phyloP scores from a whole-genome alignment of 73 alveolate genomes.

The Tetrahymena thermophila region DNA sequence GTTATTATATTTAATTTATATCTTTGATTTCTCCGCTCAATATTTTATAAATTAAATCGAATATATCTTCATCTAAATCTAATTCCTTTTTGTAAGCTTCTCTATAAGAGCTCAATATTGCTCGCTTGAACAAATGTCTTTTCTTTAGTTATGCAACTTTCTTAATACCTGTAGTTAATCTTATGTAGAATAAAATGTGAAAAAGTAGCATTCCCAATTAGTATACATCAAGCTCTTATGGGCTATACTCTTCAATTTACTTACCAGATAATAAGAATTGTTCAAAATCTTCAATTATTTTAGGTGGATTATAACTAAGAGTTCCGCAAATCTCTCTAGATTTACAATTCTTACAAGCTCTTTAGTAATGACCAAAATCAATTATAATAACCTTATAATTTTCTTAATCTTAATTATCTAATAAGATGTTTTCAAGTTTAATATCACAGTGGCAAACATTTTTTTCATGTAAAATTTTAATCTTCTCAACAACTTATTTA shows the following conservation, averaged over 20 bases:
- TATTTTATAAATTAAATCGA: neutral
- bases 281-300: neutral
- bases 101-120: no score
- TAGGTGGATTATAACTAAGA: neutral
- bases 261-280: neutral
- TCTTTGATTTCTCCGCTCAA: neutral
- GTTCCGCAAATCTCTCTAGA: neutral
- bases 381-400: no score
- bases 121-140: neutral
- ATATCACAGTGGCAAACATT: no score
- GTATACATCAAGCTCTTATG: neutral
- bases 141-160: neutral
- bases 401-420: no score
- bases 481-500: no score
- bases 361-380: neutral
- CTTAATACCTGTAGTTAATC: neutral
- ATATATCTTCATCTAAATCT: neutral
- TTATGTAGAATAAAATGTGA: neutral
- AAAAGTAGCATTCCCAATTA: neutral
- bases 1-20: neutral
- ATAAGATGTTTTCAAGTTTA: no score
- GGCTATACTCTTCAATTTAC: neutral
- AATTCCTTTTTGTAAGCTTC: no score
- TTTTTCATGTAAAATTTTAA: no score
- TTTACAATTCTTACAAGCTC: no score